These are phyloP conservation scores for Oryza australiensis DNA, from an alignment of 176 grass and related monocot species.

Conservation along the genomic window DNA sequence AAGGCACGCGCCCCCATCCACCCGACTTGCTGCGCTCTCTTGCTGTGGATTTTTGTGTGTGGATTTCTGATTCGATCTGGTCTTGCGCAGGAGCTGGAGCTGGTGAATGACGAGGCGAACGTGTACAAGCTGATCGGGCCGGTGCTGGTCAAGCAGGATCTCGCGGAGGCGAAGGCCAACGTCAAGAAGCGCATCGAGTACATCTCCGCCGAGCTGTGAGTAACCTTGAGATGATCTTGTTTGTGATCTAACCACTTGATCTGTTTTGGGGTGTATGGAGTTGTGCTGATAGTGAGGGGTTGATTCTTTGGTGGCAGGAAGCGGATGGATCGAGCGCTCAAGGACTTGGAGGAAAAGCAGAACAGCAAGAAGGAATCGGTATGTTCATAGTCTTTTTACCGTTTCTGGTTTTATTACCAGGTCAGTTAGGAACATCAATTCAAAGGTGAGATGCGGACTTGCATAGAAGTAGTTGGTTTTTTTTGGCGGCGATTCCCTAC, in stretches of 20 bases:
- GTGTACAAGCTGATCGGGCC: conserved; percentile 96
- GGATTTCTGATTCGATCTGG: conserved; percentile 6
- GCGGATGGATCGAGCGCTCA: conserved; percentile 70
- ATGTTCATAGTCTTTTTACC: background rate
- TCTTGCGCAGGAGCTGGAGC: conserved; percentile 70
- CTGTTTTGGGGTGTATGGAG: background rate
- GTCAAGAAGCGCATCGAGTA: conserved; percentile 97
- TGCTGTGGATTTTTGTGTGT: background rate
- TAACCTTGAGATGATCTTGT: conserved; percentile 13
- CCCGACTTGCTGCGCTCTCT: background rate
- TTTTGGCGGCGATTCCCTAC: background rate
- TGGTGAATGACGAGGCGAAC: conserved; percentile 73
- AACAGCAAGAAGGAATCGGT: conserved; percentile 97
- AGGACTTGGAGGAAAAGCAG: conserved; percentile 95
- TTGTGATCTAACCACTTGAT: background rate
- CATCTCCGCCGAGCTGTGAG: conserved; percentile 92
- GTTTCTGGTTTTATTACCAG: conserved; percentile 23
- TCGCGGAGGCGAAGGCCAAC: conserved; percentile 91
- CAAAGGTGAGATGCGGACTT: background rate
- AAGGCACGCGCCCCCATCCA: conserved; percentile 71
- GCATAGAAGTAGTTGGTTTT: background rate
- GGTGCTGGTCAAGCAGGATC: conserved; percentile 95
- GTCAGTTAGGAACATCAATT: background rate
- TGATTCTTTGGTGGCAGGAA: conserved; percentile 53
- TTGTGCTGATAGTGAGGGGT: conserved; percentile 25